Conservation (phyloP, 768 basidiomycete genomes). For the Lactarius psammicola region DNA sequence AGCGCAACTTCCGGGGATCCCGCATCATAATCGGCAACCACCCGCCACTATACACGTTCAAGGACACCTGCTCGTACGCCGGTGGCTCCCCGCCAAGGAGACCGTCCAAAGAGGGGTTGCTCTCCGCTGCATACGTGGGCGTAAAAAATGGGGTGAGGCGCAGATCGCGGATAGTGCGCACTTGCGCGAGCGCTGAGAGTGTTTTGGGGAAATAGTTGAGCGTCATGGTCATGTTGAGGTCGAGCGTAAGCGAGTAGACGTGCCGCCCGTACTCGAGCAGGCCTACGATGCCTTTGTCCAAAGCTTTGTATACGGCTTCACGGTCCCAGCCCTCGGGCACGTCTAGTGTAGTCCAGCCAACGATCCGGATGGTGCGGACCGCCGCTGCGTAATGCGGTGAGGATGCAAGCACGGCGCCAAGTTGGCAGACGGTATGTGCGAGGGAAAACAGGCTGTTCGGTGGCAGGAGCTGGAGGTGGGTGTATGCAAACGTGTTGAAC, state of each 20-base stretch:
- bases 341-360: slow-evolving; percentile 1
- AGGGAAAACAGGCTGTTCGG: slow-evolving; percentile 20
- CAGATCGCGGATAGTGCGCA: slow-evolving; percentile 19
- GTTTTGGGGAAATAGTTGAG: slow-evolving; percentile 14
- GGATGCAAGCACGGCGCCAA: slow-evolving; percentile 3
- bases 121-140: background rate
- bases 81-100: background rate
- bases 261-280: slow-evolving; percentile 1
- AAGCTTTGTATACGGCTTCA: background rate
- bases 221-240: background rate
- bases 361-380: slow-evolving; percentile 16
- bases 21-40: slow-evolving; percentile 13
- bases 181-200: background rate
- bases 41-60: slow-evolving; percentile 4
- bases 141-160: background rate
- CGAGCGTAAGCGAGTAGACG: slow-evolving; percentile 11
- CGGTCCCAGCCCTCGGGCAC: background rate
- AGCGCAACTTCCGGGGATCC: slow-evolving; percentile 19
- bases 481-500: slow-evolving; percentile 17
- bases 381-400: slow-evolving; percentile 13
- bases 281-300: slow-evolving; percentile 2
- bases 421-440: slow-evolving; percentile 6
- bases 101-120: background rate
- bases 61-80: slow-evolving; percentile 3
- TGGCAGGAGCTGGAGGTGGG: slow-evolving; percentile 18